A percentile compares a stretch with the other conserved stretches of the same genome.
phyloP scores from a whole-genome alignment of 179 eudicot species.

The Spinacia oleracea region DNA sequence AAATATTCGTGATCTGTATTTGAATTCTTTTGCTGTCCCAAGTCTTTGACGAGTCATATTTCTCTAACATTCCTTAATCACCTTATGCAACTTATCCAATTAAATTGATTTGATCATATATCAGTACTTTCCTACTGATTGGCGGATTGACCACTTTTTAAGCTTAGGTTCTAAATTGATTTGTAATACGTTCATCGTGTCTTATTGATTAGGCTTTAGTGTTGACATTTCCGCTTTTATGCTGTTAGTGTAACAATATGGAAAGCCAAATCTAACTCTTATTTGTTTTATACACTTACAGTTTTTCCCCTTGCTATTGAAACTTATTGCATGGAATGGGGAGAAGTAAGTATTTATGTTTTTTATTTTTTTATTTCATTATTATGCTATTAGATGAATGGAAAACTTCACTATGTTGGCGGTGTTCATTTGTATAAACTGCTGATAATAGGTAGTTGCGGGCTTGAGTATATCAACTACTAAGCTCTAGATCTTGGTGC shows the following conservation, averaged over 20 bases:
- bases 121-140: neutral
- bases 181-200: neutral
- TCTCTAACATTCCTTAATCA: neutral
- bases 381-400: neutral
- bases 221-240: neutral
- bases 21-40: neutral
- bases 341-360: slow-evolving; percentile 65
- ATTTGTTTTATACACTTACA: slow-evolving; percentile 40
- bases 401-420: neutral
- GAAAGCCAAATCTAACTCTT: slow-evolving; percentile 15
- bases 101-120: neutral
- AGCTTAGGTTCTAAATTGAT: neutral
- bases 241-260: neutral
- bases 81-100: neutral
- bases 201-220: neutral
- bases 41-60: neutral
- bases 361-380: slow-evolving; percentile 9
- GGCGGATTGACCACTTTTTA: neutral
- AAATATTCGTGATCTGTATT: neutral
- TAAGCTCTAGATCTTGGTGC: neutral
- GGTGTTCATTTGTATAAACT: neutral
- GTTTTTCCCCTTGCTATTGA: slow-evolving; percentile 90
- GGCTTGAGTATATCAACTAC: neutral
- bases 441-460: slow-evolving; percentile 5
- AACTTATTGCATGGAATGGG: slow-evolving; percentile 96